Evolutionary conservation across 2,329 filamentous ascomycete species (phyloP), one percentile per base, ranked within the genome.

Genomic region (Fusarium sp.): DNA sequence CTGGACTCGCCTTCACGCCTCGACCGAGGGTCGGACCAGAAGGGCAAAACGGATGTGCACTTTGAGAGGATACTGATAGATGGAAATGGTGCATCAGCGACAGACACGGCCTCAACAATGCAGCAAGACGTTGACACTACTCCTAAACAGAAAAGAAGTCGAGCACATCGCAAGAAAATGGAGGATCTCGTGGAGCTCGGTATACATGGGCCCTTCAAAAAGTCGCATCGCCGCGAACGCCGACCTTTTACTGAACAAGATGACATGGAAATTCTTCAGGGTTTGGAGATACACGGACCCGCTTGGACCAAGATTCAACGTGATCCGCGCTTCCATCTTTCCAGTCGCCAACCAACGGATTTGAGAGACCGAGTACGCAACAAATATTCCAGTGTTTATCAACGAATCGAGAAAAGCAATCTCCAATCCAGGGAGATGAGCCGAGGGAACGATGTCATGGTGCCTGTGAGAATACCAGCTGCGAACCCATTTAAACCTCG

Each of bases 261-360:
- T 66, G 90, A 92, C 75, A 83, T 83, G 36, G 88, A 90, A 72
- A 92, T 92, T 50, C 82, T 91, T 3, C 84, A 88, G 66, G 90
- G 90, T 0, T 87, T 91, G 42, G 83, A 89, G 44, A 78, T 85
- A 8, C 91, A 91, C 77, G 90, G 90, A 1, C 88, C 90, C 14
- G 87, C 89, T 14, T 92, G 90, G 90, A 91, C 90, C 58, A 89
- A 88, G 79, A 92, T 92, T 26, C 90, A 91, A 77, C 85, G 89
- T 41, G 90, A 92, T 68, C 80, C 86, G 20, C 84, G 84, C 35
- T 91, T 90, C 79, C 84, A 89, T 67, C 82, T 92, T n/a, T 85
- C 87, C 9, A 87, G 80, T 66, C 84, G 90, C 50, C 88, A 90
- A 72, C 90, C 90, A 3, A 92, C 90, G 0, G 90, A 92, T 76